phyloP scores from a whole-genome alignment of 148 eudicot species.

The Salicornia ramosissima region DNA sequence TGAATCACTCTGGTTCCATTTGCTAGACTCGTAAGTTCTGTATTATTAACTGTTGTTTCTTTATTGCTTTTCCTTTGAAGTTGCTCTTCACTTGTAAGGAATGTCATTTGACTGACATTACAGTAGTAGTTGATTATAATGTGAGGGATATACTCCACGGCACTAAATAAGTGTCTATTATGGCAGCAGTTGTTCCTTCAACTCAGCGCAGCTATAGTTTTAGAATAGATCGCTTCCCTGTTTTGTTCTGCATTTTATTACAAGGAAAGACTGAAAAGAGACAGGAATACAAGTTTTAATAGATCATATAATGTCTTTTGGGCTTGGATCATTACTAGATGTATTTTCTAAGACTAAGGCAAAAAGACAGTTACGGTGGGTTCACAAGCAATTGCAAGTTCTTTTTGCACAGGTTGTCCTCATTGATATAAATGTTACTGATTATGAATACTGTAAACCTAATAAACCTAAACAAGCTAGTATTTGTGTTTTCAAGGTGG shows the following conservation, averaged over 20 bases:
- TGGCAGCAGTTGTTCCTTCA: too few relatives aligned
- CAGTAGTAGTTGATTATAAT: too few relatives aligned
- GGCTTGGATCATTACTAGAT: background rate
- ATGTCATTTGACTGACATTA: background rate
- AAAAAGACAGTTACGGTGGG: background rate
- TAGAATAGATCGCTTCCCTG: too few relatives aligned
- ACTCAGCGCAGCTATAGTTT: too few relatives aligned
- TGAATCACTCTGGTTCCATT: constrained; percentile 85
- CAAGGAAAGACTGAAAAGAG: background rate
- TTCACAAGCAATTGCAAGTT: background rate
- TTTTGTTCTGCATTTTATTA: background rate
- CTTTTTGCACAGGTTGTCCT: background rate
- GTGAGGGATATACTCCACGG: too few relatives aligned
- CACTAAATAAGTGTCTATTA: too few relatives aligned
- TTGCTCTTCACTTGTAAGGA: background rate
- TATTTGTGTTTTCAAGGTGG: background rate
- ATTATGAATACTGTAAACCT: background rate
- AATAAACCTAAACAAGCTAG: background rate
- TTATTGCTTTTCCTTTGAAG: background rate
- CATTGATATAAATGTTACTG: background rate
- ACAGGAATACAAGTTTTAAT: background rate
- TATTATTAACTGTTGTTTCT: background rate
- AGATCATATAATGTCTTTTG: background rate
- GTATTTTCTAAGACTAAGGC: background rate
- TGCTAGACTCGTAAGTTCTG: constrained; percentile 81